Evolutionary conservation across 192 early-diverging fungal genomes (phyloP).

Genomic region (Allomyces javanicus): DNA sequence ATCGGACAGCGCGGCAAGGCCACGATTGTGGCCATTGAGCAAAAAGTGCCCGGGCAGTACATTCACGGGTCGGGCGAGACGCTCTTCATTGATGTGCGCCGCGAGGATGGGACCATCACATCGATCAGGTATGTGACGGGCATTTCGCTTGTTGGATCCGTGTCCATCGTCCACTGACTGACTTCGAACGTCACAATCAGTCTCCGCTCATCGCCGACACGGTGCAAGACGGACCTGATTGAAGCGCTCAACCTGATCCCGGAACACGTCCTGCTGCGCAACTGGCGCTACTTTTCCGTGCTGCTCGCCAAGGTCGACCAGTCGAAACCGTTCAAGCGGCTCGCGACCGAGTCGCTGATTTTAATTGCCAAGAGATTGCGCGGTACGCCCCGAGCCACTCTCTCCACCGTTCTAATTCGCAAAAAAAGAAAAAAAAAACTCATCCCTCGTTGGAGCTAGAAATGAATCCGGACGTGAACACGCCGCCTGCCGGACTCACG

Average conservation of each 20-base stretch:
- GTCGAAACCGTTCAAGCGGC: constrained; percentile 1
- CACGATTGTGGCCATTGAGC: not conserved
- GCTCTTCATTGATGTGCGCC: not conserved
- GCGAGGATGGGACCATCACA: not conserved
- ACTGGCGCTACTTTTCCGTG: not conserved
- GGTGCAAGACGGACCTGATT: not conserved
- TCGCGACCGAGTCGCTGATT: not conserved
- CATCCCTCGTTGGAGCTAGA: not conserved
- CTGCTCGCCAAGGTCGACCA: not conserved
- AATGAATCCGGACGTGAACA: not conserved
- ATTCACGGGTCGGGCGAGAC: not conserved
- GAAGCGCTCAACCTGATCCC: not conserved
- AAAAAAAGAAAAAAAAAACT: too few species aligned
- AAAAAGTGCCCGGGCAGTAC: not conserved
- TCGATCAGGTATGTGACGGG: not conserved
- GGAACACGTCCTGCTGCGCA: not conserved
- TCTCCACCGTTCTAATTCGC: too few species aligned
- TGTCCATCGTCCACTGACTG: too few species aligned
- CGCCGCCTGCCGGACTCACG: not conserved
- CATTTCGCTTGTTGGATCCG: too few species aligned
- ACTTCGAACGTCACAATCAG: not conserved
- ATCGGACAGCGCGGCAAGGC: not conserved
- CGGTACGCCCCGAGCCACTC: not conserved
- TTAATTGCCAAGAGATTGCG: not conserved
- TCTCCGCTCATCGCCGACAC: not conserved